A percentile compares a stretch with the other conserved stretches of the same genome.
Conservation (phyloP, 108 stramenopile genomes). For the Conticribra weissflogii region DNA sequence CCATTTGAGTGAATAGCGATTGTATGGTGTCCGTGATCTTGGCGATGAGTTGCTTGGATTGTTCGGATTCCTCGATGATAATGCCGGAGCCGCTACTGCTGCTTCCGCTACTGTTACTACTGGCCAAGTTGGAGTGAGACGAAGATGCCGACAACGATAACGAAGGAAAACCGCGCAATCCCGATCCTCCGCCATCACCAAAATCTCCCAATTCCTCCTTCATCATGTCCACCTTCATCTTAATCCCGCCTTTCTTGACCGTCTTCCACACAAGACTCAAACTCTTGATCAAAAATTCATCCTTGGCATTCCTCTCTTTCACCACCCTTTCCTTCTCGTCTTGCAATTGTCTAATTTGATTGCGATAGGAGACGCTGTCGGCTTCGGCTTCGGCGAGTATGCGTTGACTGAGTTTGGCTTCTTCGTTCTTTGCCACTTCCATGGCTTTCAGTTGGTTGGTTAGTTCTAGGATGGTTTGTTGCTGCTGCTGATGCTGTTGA, state of each 20-base stretch:
- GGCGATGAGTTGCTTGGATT: background rate
- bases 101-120: too few species aligned
- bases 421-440: constrained; percentile 13
- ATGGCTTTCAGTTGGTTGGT: constrained; percentile 7
- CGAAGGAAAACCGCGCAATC: too few species aligned
- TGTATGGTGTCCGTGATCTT: constrained; percentile 21
- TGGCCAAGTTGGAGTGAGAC: background rate
- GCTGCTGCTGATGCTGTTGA: too few species aligned
- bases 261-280: constrained; percentile 11
- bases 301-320: constrained; percentile 1
- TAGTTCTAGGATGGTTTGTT: constrained; percentile 24
- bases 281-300: constrained; percentile 19
- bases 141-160: background rate
- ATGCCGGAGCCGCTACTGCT: too few species aligned
- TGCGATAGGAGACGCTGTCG: constrained; percentile 37
- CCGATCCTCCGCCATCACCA: background rate
- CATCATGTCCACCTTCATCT: constrained; percentile 26
- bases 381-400: constrained; percentile 48
- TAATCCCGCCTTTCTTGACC: constrained; percentile 11
- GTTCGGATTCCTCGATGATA: too few species aligned
- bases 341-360: constrained; percentile 32
- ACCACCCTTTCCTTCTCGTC: constrained; percentile 27
- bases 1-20: constrained; percentile 25
- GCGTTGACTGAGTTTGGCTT: constrained; percentile 40
- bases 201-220: background rate